Conservation (phyloP, 805 yeast genomes). For the Candida nemodendra region DNA sequence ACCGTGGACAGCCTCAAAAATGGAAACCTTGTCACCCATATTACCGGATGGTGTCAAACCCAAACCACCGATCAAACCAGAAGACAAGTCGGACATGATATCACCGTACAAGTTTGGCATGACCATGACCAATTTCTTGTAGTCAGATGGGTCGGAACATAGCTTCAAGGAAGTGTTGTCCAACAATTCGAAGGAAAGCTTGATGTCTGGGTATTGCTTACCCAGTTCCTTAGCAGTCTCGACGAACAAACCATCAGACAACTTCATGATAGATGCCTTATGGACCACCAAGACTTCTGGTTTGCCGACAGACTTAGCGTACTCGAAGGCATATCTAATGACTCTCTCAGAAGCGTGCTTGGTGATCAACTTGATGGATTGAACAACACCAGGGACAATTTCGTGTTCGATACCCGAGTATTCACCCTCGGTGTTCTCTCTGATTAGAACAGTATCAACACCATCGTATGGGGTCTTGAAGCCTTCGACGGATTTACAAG, state of each 20-base stretch:
- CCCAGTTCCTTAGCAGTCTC: constrained; percentile 86
- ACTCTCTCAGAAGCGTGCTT: constrained; percentile 95
- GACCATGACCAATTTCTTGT: constrained; percentile 85
- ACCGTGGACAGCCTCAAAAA: constrained; percentile 99
- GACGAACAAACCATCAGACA: constrained; percentile 96
- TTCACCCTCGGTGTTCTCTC: constrained; percentile 99
- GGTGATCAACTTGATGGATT: constrained; percentile 95
- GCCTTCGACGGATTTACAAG: constrained; percentile 91
- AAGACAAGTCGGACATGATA: constrained; percentile 95
- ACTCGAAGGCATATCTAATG: constrained; percentile 94
- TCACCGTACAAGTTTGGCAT: constrained; percentile 99
- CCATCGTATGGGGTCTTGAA: constrained; percentile 85
- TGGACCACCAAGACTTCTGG: constrained; percentile 92
- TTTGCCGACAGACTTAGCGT: constrained; percentile 85
- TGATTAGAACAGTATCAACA: constrained; percentile 92
- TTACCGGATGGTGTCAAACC: constrained; percentile 99
- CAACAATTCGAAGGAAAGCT: constrained; percentile 80
- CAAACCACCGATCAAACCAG: constrained; percentile 97
- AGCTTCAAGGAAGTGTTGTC: constrained; percentile 93
- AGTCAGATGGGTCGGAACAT: constrained; percentile 84
- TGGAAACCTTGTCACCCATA: constrained; percentile 97
- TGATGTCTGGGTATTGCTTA: constrained; percentile 88
- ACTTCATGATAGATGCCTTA: constrained; percentile 98
- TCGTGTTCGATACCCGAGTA: constrained; percentile 99
- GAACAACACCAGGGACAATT: constrained; percentile 97